Evolutionary conservation across 768 basidiomycete genomes (phyloP), one percentile per base, ranked within the genome.

Genomic region (Hypholoma sublateritium): DNA sequence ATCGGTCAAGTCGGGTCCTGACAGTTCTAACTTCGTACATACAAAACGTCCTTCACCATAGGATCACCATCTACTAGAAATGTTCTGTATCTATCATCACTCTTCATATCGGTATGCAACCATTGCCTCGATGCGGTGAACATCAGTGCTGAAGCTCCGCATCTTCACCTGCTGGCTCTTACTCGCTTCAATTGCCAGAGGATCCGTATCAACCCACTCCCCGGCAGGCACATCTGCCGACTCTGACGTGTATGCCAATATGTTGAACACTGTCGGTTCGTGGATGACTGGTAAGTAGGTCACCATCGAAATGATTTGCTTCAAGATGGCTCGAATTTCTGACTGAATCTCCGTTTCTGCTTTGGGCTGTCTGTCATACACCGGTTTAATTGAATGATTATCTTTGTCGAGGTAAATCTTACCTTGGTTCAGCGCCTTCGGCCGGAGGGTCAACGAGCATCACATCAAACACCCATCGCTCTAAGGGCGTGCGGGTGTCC

Each of bases 391-490:
- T 34, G 21, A 41, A 24, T 17, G 50, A 32, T 52, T 53, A 49
- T 52, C 13, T n/a, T 24, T 36, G 50, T 17, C 17, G 39, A 24
- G 13, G 54, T 58, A 24, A 17, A 42, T 43, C 58, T 21, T 56
- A 69, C 68, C 64, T 66, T 86, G 77, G 70, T 65, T 80, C 77
- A 43, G 72, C 65, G 32, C 76, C 69, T 48, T 82, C 81, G 1
- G 79, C 65, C 9, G 85, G 75, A 21, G 82, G 84, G 53, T 89
- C 86, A 42, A 93, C 84, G 52, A 95, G 80, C 67, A 93, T 88
- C 70, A 99, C 81, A 72, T 98, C 95, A 70, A 99, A 98, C 47
- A 98, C 95, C 97, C 97, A 99, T 60, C 97, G 83, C 72, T 99
- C 97, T 45, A 98, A 83, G 8, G 95, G 89, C 51, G 88, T 85